Evolutionary conservation across 257 asterid species (phyloP).

Genomic region (Ilex asprella): DNA sequence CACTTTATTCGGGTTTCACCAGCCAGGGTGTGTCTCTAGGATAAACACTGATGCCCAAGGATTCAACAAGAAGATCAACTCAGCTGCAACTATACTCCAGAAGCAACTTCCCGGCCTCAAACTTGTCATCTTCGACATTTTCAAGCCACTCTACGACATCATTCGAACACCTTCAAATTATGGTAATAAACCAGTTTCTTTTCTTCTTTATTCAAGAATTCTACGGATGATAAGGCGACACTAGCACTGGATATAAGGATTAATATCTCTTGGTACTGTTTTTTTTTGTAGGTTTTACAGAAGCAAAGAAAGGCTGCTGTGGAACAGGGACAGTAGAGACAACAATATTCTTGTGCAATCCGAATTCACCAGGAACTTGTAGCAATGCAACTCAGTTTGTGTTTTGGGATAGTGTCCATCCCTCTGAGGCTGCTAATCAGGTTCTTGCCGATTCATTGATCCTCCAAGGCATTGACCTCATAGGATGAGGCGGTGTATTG

Average conservation of each 20-base stretch:
- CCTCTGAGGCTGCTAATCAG: constrained; percentile 81
- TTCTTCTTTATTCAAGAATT: neutral
- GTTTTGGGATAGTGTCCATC: constrained; percentile 98
- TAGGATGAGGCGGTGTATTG: constrained; percentile 21
- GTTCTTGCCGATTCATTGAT: constrained; percentile 62
- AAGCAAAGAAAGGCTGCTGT: constrained; percentile 76
- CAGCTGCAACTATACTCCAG: constrained; percentile 62
- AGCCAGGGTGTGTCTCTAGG: constrained; percentile 62
- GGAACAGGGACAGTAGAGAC: constrained; percentile 87
- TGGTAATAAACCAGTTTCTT: constrained; percentile 27
- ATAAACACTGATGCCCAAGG: constrained; percentile 68
- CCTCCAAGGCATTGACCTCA: constrained; percentile 58
- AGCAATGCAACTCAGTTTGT: constrained; percentile 66
- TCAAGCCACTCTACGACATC: constrained; percentile 65
- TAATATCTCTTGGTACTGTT: too few relatives aligned
- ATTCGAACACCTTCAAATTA: constrained; percentile 44
- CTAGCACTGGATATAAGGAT: too few relatives aligned
- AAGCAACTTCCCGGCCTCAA: constrained; percentile 61
- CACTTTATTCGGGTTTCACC: constrained; percentile 68
- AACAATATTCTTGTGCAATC: constrained; percentile 65
- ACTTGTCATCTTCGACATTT: constrained; percentile 71
- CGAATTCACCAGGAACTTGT: constrained; percentile 69
- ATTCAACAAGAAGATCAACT: constrained; percentile 65
- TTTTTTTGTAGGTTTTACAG: constrained; percentile 51
- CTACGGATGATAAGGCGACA: too few relatives aligned